phyloP scores from a whole-genome alignment of 108 stramenopile species.

The Ochromonas danica region DNA sequence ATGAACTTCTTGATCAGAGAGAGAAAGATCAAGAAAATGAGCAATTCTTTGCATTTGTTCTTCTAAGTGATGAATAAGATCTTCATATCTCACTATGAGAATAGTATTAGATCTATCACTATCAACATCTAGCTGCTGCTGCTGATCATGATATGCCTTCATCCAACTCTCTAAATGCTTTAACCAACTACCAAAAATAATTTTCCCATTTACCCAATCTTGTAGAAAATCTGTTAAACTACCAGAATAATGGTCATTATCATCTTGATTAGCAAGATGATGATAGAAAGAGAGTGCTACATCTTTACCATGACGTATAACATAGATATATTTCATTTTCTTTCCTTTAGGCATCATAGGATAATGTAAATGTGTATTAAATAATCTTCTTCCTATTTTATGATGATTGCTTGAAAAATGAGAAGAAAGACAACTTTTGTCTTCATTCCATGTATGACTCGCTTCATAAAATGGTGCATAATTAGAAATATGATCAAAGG shows the following conservation, averaged over 20 bases:
- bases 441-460: conserved; percentile 58
- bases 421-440: background rate
- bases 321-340: conserved; percentile 53
- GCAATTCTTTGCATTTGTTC: background rate
- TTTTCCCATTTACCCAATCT: no score
- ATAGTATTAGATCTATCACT: background rate
- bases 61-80: conserved; percentile 2
- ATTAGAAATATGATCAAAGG: conserved; percentile 58
- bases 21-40: background rate
- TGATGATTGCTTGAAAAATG: conserved; percentile 42
- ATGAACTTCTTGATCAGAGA: background rate
- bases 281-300: conserved; percentile 65
- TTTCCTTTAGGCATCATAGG: conserved; percentile 59
- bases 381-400: conserved; percentile 52
- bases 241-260: conserved; percentile 10
- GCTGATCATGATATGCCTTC: background rate
- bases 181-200: conserved; percentile 17
- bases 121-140: background rate
- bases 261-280: conserved; percentile 63
- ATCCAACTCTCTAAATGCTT: conserved; percentile 11
- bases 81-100: conserved; percentile 32
- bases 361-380: conserved; percentile 69
- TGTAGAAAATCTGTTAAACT: background rate
- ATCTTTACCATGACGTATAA: conserved; percentile 61
- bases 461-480: conserved; percentile 70